phyloP scores from a whole-genome alignment of 139 green algal species.

The Haematococcus sp. region DNA sequence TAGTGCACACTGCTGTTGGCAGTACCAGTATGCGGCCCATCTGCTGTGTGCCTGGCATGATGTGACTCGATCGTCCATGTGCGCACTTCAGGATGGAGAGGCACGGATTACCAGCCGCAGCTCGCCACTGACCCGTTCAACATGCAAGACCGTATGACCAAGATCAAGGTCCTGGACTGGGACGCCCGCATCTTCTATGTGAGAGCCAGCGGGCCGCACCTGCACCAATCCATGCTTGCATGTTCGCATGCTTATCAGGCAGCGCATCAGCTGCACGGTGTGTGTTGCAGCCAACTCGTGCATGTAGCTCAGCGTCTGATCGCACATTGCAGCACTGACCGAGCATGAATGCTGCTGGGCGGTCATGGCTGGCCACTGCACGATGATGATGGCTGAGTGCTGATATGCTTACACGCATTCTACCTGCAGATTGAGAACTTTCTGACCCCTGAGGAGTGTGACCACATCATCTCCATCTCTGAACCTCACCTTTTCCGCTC shows the following conservation, averaged over 20 bases:
- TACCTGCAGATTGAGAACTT: constrained; percentile 27
- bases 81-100: background rate
- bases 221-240: background rate
- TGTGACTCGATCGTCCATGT: background rate
- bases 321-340: too few species aligned
- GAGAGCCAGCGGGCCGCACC: background rate
- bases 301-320: too few species aligned
- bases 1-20: too few species aligned
- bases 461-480: constrained; percentile 32
- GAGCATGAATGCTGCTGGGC: too few species aligned
- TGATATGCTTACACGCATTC: background rate
- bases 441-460: constrained; percentile 38
- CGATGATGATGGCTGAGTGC: too few species aligned
- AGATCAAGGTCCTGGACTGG: constrained; percentile 32
- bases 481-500: constrained; percentile 23
- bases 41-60: background rate
- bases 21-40: too few species aligned
- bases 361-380: too few species aligned
- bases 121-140: background rate
- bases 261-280: background rate
- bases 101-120: constrained; percentile 8
- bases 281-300: too few species aligned
- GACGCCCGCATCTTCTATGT: constrained; percentile 41
- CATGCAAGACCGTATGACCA: background rate
- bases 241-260: background rate